Conservation (phyloP, 23 red algal genomes). For the Gracilaria gracilis region DNA sequence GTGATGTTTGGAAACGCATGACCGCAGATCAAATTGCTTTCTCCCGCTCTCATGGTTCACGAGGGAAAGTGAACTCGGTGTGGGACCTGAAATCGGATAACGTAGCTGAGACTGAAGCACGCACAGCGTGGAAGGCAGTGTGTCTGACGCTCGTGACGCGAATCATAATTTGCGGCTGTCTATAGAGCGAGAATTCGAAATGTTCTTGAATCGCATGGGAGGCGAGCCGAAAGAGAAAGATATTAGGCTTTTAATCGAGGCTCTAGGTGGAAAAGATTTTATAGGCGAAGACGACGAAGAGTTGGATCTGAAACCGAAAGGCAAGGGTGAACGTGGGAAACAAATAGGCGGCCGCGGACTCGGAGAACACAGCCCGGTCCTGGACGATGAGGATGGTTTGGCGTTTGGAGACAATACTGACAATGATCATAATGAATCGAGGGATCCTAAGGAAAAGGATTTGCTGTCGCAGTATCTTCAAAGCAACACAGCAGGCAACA, state of each 20-base stretch:
- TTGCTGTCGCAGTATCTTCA: too few relatives aligned
- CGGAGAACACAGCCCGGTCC: too few relatives aligned
- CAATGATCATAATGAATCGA: background rate
- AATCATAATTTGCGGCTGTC: background rate
- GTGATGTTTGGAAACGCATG: too few relatives aligned
- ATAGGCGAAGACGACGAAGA: background rate
- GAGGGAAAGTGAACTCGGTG: too few relatives aligned
- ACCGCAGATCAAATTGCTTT: too few relatives aligned
- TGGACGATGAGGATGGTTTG: too few relatives aligned
- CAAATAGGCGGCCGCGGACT: background rate
- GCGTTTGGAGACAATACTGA: background rate
- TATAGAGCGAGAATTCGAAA: slow-evolving; percentile 28
- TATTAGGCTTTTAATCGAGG: background rate
- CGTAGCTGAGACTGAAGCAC: background rate
- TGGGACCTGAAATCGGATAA: slow-evolving; percentile 5
- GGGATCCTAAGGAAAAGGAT: too few relatives aligned
- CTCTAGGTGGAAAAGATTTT: too few relatives aligned
- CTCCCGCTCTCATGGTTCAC: too few relatives aligned
- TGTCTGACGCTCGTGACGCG: too few relatives aligned
- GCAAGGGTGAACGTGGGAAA: background rate
- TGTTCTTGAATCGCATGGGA: slow-evolving; percentile 31
- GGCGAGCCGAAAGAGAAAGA: slow-evolving; percentile 24
- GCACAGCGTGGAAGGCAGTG: background rate
- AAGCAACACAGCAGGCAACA: too few relatives aligned
- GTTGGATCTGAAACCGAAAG: too few relatives aligned